Evolutionary conservation across 2,329 filamentous ascomycete species (phyloP), one percentile per base, ranked within the genome.

Genomic region (Aotearoamyces nothofagi): DNA sequence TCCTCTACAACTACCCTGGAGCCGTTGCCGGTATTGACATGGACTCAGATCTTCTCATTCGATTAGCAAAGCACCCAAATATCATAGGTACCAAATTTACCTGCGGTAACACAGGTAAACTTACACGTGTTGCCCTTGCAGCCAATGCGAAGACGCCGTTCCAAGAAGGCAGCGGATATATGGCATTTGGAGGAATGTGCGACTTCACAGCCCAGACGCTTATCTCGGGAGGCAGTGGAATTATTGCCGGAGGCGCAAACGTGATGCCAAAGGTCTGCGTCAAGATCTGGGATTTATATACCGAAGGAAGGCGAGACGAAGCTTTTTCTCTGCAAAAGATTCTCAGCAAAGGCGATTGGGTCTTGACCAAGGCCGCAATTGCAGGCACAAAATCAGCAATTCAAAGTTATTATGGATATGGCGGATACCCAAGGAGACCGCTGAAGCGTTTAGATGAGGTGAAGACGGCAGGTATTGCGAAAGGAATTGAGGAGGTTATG

Each of bases 61-160:
- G 66, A 49, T 69, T 92, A 20, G 78, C 77, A 24, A 58, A 73
- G 49, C 82, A 92, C 56, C 71, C 74, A 39, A 92, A 92, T 56
- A 82, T 92, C 45, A 60, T 84, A 37, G 83, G 83, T 37, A 86
- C 81, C 31, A 92, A 92, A 54, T 92, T 92, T 62, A 92, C 83
- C 22, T 92, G 82, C 51, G 83, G 80, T 39, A 90, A 82, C 60
- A 90, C 81, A 1, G 83, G 83, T 39, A 92, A 92, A 58, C 66
- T 92, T 39, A 87, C 82, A 9, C 74, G 83, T 17, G 80, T 92
- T 4, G 81, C 82, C 5, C 55, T 66, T 9, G 80, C 72, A 25
- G 71, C 76, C 26, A 59, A 78, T 42, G 80, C 82, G 33, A 70
- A 73, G 52, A 83, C 76, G 0, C 71, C 77, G 8, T 56, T 50